Evolutionary conservation across 2,329 filamentous ascomycete genomes (phyloP).

Genomic region (Davidsoniella eucalypti): DNA sequence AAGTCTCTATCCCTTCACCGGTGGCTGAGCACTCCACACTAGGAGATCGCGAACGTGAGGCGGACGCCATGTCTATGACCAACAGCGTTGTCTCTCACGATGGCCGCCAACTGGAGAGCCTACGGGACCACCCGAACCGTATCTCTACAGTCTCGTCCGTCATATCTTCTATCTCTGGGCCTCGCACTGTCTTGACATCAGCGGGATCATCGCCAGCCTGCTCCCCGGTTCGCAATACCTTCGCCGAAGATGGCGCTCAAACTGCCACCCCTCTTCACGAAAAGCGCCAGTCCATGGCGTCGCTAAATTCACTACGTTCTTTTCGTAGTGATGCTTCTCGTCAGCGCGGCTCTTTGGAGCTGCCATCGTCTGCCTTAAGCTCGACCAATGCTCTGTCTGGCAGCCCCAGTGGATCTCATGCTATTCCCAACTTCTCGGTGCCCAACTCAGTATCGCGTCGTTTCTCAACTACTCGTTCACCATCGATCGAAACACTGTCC

Average conservation of each 20-base stretch:
- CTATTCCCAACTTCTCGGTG: conserved; percentile 12
- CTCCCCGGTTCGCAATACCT: conserved; percentile 38
- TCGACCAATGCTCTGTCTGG: not conserved
- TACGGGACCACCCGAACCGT: conserved; percentile 39
- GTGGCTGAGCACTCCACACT: not conserved
- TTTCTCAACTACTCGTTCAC: conserved; percentile 9
- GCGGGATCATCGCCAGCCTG: conserved; percentile 39
- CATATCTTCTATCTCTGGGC: conserved; percentile 32
- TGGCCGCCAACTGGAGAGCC: conserved; percentile 38
- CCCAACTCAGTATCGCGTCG: conserved; percentile 6
- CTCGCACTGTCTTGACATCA: conserved; percentile 43
- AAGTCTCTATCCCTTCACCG: conserved; percentile 2
- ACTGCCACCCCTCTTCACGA: conserved; percentile 33
- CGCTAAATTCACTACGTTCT: conserved; percentile 22
- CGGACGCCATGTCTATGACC: conserved; percentile 36
- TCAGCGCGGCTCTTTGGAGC: conserved; percentile 4
- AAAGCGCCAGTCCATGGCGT: conserved; percentile 35
- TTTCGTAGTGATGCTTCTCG: conserved; percentile 19
- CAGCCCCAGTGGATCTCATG: not conserved
- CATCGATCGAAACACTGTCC: conserved; percentile 6
- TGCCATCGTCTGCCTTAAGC: not conserved
- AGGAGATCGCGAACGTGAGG: conserved; percentile 14
- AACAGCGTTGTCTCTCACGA: conserved; percentile 43
- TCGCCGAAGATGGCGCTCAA: conserved; percentile 17
- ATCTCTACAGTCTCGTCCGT: conserved; percentile 41